These are phyloP conservation scores for Phytophthora lateralis DNA, from an alignment of 352 stramenopile genomes.

Conservation along the genomic window DNA sequence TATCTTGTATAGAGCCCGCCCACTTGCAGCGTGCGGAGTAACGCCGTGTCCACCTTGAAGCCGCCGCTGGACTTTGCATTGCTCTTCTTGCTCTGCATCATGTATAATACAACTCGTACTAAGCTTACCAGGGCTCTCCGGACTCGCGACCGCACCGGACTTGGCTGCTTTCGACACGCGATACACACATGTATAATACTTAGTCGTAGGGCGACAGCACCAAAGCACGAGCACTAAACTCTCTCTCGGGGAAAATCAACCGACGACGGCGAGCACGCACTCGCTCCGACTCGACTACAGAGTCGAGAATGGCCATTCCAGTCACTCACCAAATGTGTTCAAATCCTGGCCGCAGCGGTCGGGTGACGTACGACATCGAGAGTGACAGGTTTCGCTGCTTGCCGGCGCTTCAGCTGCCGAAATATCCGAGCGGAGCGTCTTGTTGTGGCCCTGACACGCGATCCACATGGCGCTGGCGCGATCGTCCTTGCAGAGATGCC, in stretches of 20 bases:
- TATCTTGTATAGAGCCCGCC: conserved; percentile 5
- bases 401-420: background rate
- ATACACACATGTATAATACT: too few species aligned
- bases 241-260: conserved; percentile 24
- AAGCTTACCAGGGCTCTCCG: too few species aligned
- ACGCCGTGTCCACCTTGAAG: conserved; percentile 11
- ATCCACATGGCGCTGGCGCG: conserved; percentile 21
- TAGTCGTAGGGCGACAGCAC: conserved; percentile 9
- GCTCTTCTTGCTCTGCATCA: too few species aligned
- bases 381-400: conserved; percentile 17
- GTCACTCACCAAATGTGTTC: conserved; percentile 17
- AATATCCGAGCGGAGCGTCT: conserved; percentile 25
- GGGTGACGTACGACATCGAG: conserved; percentile 12
- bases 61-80: too few species aligned
- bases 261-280: background rate
- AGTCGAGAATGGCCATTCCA: conserved; percentile 1
- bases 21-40: background rate
- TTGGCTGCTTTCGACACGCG: conserved; percentile 14
- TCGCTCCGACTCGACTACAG: conserved; percentile 1
- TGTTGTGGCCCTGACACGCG: conserved; percentile 20
- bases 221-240: background rate
- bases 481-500: conserved; percentile 2
- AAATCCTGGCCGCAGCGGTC: conserved; percentile 9
- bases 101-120: too few species aligned
- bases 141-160: background rate